Conservation (phyloP, 2,329 filamentous ascomycete genomes). For the Fusarium falciforme region DNA sequence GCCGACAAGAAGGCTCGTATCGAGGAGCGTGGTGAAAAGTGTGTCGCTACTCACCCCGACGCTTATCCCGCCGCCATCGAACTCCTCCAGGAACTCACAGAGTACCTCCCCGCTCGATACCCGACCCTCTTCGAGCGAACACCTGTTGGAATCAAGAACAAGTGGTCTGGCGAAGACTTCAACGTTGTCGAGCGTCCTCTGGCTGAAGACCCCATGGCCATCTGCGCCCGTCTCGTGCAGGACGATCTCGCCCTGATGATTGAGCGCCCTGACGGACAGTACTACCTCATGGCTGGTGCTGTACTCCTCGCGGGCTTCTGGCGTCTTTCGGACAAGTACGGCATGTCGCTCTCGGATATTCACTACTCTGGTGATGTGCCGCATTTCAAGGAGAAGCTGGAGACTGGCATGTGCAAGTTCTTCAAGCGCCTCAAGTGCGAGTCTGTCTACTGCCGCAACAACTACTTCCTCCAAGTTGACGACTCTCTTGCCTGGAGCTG, state of each 20-base stretch:
- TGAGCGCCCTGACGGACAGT: constrained; percentile 79
- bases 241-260: constrained; percentile 90
- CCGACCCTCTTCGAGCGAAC: constrained; percentile 76
- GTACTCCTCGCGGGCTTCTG: constrained; percentile 86
- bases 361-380: constrained; percentile 83
- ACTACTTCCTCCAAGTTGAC: constrained; percentile 91
- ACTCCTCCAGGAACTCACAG: constrained; percentile 77
- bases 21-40: constrained; percentile 72
- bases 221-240: constrained; percentile 77
- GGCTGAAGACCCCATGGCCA: constrained; percentile 82
- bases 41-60: constrained; percentile 75
- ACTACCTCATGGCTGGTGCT: constrained; percentile 81
- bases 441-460: constrained; percentile 73
- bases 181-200: constrained; percentile 74
- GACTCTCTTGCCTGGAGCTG: constrained; percentile 79
- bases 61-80: constrained; percentile 80
- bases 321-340: constrained; percentile 83
- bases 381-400: constrained; percentile 75
- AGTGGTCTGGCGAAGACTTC: constrained; percentile 78
- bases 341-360: constrained; percentile 82
- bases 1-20: constrained; percentile 77
- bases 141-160: constrained; percentile 73
- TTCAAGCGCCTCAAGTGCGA: constrained; percentile 78
- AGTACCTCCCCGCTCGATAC: constrained; percentile 80
- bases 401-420: constrained; percentile 85